Evolutionary conservation across 2,329 filamentous ascomycete species (phyloP).

Genomic region (Colletotrichum tofieldiae): DNA sequence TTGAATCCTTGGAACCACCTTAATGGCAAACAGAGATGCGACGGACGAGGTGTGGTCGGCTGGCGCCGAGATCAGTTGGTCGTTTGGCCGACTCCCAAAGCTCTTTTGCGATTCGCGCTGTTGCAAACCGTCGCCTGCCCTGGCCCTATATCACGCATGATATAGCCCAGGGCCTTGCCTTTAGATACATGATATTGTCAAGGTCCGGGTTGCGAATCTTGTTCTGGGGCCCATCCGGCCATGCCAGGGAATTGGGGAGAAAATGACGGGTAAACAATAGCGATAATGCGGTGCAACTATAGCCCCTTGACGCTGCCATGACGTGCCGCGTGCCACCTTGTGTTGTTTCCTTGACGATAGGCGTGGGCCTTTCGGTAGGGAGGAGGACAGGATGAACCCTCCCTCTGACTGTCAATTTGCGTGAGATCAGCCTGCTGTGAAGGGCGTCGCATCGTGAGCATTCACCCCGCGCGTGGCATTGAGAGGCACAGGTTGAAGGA

Average conservation of each 20-base stretch:
- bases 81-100: background rate
- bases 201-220: conserved; percentile 21
- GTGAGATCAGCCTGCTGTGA: background rate
- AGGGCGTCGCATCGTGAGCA: background rate
- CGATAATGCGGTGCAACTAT: conserved; percentile 34
- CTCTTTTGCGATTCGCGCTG: background rate
- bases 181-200: background rate
- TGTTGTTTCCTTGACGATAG: background rate
- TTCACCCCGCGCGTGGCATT: background rate
- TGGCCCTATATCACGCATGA: conserved; percentile 22
- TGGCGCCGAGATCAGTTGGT: conserved; percentile 24
- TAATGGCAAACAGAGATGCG: conserved; percentile 25
- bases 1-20: conserved; percentile 11
- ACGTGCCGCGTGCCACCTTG: conserved; percentile 32
- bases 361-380: background rate
- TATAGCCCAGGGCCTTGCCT: conserved; percentile 9
- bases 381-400: conserved; percentile 5
- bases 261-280: background rate
- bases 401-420: background rate
- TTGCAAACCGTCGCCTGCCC: background rate
- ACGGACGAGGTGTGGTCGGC: conserved; percentile 23
- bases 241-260: conserved; percentile 17
- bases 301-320: conserved; percentile 32
- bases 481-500: background rate
- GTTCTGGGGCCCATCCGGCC: background rate